These are phyloP conservation scores for Pichia sp. DNA, from an alignment of 1,139 yeast species.

Conservation along the genomic window DNA sequence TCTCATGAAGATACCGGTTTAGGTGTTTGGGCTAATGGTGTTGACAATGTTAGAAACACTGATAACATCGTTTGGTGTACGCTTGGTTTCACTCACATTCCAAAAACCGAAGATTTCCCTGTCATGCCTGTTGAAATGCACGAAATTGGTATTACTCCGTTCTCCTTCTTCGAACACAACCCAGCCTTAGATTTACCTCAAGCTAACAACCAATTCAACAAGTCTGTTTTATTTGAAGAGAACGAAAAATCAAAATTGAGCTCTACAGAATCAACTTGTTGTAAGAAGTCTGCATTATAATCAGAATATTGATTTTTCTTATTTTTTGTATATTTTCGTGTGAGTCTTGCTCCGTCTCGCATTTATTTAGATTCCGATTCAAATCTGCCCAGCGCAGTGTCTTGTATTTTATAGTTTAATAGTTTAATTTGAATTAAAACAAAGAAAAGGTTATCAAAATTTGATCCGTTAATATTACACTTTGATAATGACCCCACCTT, in stretches of 20 bases:
- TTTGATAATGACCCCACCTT: too few species aligned
- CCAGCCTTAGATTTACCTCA: conserved; percentile 82
- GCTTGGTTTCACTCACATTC: conserved; percentile 79
- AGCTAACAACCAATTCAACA: conserved; percentile 62
- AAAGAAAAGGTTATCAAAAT: too few species aligned
- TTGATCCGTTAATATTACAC: too few species aligned
- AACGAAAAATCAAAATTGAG: conserved; percentile 10
- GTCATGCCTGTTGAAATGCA: conserved; percentile 84
- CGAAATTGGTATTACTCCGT: conserved; percentile 62
- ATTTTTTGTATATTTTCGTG: too few species aligned
- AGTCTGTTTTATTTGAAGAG: conserved; percentile 39
- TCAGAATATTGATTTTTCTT: too few species aligned
- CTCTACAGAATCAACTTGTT: conserved; percentile 28
- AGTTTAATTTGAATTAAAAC: too few species aligned
- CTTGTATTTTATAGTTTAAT: too few species aligned
- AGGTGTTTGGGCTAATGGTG: conserved; percentile 52
- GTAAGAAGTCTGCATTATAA: conserved; percentile 27
- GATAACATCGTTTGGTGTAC: conserved; percentile 86
- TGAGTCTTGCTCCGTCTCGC: too few species aligned
- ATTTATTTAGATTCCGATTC: too few species aligned
- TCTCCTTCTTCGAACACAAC: conserved; percentile 71
- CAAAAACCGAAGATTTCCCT: conserved; percentile 87
- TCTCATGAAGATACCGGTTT: conserved; percentile 57
- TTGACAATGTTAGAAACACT: conserved; percentile 67
- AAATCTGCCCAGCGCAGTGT: too few species aligned